These are phyloP conservation scores for Fonsecaea erecta DNA, from an alignment of 2,329 filamentous ascomycete species.

Conservation along the genomic window DNA sequence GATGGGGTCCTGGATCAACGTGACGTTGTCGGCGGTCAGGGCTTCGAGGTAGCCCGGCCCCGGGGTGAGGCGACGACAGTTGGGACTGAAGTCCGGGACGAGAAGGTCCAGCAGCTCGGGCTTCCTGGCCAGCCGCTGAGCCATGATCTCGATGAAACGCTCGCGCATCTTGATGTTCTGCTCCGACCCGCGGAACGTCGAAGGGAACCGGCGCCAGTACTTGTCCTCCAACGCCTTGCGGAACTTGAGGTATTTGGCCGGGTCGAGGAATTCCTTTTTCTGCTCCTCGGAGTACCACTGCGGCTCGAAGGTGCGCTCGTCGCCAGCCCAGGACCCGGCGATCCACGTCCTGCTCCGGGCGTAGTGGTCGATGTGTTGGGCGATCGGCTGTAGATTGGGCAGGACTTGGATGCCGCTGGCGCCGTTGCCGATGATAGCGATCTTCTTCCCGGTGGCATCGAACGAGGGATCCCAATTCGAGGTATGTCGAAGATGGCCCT, in stretches of 20 bases:
- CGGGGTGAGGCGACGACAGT: slow-evolving; percentile 57
- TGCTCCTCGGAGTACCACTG: slow-evolving; percentile 38
- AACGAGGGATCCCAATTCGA: slow-evolving; percentile 46
- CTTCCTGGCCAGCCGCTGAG: slow-evolving; percentile 37
- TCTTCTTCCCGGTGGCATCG: slow-evolving; percentile 45
- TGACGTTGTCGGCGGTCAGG: slow-evolving; percentile 65
- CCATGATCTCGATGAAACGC: slow-evolving; percentile 34
- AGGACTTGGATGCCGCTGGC: slow-evolving; percentile 41
- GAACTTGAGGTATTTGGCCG: slow-evolving; percentile 39
- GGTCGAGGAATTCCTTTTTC: slow-evolving; percentile 33
- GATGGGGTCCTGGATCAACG: slow-evolving; percentile 63
- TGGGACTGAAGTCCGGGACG: slow-evolving; percentile 48
- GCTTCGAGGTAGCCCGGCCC: slow-evolving; percentile 71
- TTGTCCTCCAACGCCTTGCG: slow-evolving; percentile 43
- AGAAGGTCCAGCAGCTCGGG: slow-evolving; percentile 45
- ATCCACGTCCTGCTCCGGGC: slow-evolving; percentile 41
- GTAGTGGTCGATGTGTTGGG: slow-evolving; percentile 38
- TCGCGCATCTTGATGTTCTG: slow-evolving; percentile 31
- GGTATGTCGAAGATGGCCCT: slow-evolving; percentile 48
- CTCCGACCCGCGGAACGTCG: slow-evolving; percentile 32
- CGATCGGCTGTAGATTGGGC: slow-evolving; percentile 47
- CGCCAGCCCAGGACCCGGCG: slow-evolving; percentile 44
- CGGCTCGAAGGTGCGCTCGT: slow-evolving; percentile 32
- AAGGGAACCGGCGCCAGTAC: slow-evolving; percentile 38
- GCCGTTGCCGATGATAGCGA: slow-evolving; percentile 41